Base-by-base conservation (phyloP, 805 yeast species). In the Teunomyces pallodes region DNA sequence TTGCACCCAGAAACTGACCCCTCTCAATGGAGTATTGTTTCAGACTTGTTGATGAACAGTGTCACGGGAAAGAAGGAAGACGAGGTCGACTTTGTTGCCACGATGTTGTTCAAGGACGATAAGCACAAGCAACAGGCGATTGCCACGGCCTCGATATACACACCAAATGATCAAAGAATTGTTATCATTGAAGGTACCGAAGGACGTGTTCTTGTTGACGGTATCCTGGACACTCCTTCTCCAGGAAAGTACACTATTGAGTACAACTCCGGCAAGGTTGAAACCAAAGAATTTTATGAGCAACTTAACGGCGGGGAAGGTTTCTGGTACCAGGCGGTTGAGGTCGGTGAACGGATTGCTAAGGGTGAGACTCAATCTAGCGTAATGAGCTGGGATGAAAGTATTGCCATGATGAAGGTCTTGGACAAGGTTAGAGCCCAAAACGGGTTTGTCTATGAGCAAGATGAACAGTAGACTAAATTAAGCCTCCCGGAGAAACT, bases 321-420 rank as follows among this genome's bases (percentile, higher is more conserved):
- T 0, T 75, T 80, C 58, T 76, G 76, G 54, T 75, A 74, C 59
- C 85, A 81, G 62, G 84, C 84, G 1, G 75, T 79, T 54, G 82
- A 78, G 4, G 74, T 73, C 28, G 84, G 81, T 3, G 60, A 68
- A 42, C 78, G 74, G 46, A 64, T 81, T 36, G 46, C 57, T 5
- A 63, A 59, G 12, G 80, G 80, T 9, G 66, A 62, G 46, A 54
- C 59, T 12, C 68, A 72, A 51, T 70, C 72, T 49, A 60, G 54
- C 14, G 41, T 59, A 3, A 61, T 72, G 58, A 75, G 83, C 2
- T 69, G 67, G 58, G 69, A 58, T 4, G 85, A 82, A 61, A 69
- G 79, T 29, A 53, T 76, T 33, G 57, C 71, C 43, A 74, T 80
- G 35, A 73, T 79, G 77, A 65, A 60, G 16, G 58, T 70, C n/a